Evolutionary conservation across 257 asterid species (phyloP), one percentile per base, ranked within the genome.

Genomic region (Cynanchum wilfordii): DNA sequence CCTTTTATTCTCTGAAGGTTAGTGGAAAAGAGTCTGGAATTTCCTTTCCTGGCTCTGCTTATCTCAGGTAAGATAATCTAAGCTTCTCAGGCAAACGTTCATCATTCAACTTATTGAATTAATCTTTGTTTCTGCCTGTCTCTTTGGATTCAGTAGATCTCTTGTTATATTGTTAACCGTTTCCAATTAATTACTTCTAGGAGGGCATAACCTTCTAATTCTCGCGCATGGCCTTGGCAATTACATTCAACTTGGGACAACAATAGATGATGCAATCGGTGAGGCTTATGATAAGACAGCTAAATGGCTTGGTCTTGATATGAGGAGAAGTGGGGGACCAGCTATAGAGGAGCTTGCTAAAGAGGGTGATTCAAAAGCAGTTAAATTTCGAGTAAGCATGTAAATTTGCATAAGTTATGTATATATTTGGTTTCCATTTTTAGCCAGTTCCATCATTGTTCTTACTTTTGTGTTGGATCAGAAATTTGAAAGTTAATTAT

Each of bases 241-340:
- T 78, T 95, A 95, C 72, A 80, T 89, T 78, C 98, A 95, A 82
- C 97, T 95, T 77, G 99, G 99, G 74, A 87, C 99, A 63, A 77
- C 99, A 16, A 74, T 92, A 69, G 99, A 95, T 82, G 99, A 95
- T 82, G 99, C 99, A 24, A 87, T 95, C 72, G 99, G 99, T 25
- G 99, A 95, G 87, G 97, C 99, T 74, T 95, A 95, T 74, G 99
- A 95, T 81, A 95, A 95, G 84, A 90, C 89, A 25, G 98, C 98
- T 71, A 92, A 92, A 85, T 95, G 98, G 99, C 99, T 95, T 76
- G 98, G 99, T 79, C 99, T 95, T 75, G 97, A 95, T 82, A 15
- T 95, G 88, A 89, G 98, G 70, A 95, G 79, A 87, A 95, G 99
- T 7, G 99, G 99, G n/a, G 99, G 99, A 59, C 98, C 99, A 11